These are phyloP conservation scores for Ambrosia trifida DNA, from an alignment of 129 eudicot species.

Conservation along the genomic window DNA sequence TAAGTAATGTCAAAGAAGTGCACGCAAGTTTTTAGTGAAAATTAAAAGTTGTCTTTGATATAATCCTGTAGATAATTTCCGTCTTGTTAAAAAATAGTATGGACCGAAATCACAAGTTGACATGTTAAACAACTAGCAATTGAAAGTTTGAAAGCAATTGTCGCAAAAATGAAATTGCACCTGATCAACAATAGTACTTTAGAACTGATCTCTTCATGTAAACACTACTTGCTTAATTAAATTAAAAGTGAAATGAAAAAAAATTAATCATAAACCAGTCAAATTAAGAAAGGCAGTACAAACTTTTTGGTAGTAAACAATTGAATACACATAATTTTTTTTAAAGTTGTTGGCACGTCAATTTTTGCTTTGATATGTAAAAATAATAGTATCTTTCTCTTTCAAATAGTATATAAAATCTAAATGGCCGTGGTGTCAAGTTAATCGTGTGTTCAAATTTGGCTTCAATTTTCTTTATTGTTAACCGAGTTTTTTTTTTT, in stretches of 20 bases:
- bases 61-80: too few relatives aligned
- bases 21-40: too few relatives aligned
- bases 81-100: too few relatives aligned
- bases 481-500: too few relatives aligned
- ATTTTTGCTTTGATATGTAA: background rate
- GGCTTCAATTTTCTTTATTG: too few relatives aligned
- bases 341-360: conserved; percentile 3
- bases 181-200: background rate
- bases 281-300: background rate
- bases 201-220: background rate
- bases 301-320: background rate
- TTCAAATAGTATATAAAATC: background rate
- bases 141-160: background rate
- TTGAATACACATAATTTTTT: background rate
- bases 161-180: background rate
- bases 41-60: too few relatives aligned
- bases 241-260: background rate
- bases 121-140: background rate
- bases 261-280: background rate
- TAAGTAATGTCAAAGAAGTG: too few relatives aligned
- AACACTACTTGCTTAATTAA: background rate
- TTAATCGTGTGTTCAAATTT: too few relatives aligned
- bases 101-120: background rate
- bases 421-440: background rate
- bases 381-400: background rate